A percentile compares a stretch with the other conserved stretches of the same genome.
Conservation (phyloP, 352 stramenopile species). For the Thalassiosira allenii region DNA sequence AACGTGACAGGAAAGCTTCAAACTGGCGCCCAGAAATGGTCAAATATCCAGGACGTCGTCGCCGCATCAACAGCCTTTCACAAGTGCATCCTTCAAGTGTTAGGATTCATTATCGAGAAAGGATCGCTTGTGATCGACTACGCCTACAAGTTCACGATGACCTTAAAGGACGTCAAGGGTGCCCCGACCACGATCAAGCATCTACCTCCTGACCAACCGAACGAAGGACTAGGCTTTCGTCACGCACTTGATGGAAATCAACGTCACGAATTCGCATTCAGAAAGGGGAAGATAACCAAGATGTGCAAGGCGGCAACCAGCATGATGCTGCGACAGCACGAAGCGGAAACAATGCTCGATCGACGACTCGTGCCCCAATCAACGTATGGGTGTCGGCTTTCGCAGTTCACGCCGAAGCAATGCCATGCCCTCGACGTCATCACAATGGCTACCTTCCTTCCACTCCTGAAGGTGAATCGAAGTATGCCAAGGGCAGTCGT, state of each 20-base stretch:
- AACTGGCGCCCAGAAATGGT: constrained; percentile 6
- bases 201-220: constrained; percentile 16
- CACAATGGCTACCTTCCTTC: constrained; percentile 3
- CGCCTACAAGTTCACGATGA: background rate
- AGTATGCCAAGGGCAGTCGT: constrained; percentile 15
- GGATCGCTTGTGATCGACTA: constrained; percentile 5
- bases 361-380: constrained; percentile 12
- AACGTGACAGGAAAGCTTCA: background rate
- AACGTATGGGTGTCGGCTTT: background rate
- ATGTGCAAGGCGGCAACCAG: background rate
- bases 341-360: background rate
- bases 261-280: background rate
- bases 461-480: background rate
- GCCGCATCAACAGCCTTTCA: constrained; percentile 21
- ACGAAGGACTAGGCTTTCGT: constrained; percentile 15
- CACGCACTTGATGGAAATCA: constrained; percentile 20
- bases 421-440: constrained; percentile 7
- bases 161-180: constrained; percentile 19
- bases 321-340: background rate
- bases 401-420: background rate
- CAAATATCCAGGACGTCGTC: background rate
- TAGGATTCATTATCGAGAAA: background rate
- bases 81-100: constrained; percentile 17
- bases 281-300: background rate
- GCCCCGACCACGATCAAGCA: constrained; percentile 1